Evolutionary conservation across 495 filamentous ascomycete species (phyloP), one percentile per base, ranked within the genome.

Genomic region (Darksidea phi): DNA sequence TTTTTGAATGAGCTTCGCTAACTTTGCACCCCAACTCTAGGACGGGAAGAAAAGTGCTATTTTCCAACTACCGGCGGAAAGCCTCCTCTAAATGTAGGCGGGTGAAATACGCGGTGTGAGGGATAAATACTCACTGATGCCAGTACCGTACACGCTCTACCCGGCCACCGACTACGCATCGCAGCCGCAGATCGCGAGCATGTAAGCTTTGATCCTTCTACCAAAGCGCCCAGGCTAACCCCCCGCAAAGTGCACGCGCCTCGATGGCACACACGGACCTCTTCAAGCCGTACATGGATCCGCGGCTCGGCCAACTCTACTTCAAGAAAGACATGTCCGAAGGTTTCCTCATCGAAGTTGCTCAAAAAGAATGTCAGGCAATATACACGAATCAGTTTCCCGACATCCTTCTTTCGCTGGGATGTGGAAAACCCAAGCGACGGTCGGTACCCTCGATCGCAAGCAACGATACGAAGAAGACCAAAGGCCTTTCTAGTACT

Each of bases 381-480:
- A 48, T 53, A 0, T 59, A 54, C 34, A 32, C 36, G n/a, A 38
- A 48, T 6, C 43, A 53, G 11, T 52, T 59, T 15, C 54, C 54
- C 2, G 61, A 65, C 23, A 41, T 65, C 17, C 10, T 65, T 10
- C 38, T 65, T 4, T 65, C 62, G 2, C 42, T 65, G 11, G 55
- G 56, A 10, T 64, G 54, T 26, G 58, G 58, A 11, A 47, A 41
- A 41, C 20, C 50, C 2, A 54, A 54, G 25, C 45, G 45, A 8
- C 24, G 2, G 6, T 20, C 56, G 18, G 28, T 46, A 20, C 45
- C 56, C 17, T 59, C 56, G 6, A 59, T 59, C 1, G 26, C 28
- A 1, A 59, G 56, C 47, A 26, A 28, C 18, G 56, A 59, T 5
- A 55, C 52, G 12, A 55, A 21, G 23, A 32, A n/a, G 20, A 52